These are phyloP conservation scores for Typha latifolia DNA, from an alignment of 176 grass and related monocot genomes.

Conservation along the genomic window DNA sequence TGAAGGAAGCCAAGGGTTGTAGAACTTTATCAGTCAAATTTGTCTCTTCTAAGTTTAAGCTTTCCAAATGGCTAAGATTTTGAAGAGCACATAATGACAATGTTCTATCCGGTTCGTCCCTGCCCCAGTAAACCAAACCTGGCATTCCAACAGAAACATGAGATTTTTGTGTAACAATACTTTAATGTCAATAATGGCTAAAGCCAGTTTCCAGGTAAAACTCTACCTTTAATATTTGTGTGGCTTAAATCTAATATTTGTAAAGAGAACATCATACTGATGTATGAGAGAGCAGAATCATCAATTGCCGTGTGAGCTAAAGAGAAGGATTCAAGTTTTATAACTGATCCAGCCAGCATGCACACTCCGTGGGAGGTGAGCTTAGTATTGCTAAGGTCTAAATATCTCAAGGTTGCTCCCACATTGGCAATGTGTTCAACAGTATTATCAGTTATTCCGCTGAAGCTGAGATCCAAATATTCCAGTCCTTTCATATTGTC, in stretches of 20 bases:
- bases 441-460: slow-evolving; percentile 41
- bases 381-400: slow-evolving; percentile 49
- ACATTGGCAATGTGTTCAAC: slow-evolving; percentile 58
- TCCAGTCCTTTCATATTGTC: background rate
- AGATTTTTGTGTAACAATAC: background rate
- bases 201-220: slow-evolving; percentile 21
- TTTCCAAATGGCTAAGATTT: slow-evolving; percentile 53
- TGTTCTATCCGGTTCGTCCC: slow-evolving; percentile 21
- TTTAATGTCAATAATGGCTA: slow-evolving; percentile 13
- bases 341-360: slow-evolving; percentile 50
- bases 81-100: slow-evolving; percentile 43
- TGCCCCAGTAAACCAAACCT: slow-evolving; percentile 37
- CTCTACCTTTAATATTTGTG: slow-evolving; percentile 53
- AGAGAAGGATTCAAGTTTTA: slow-evolving; percentile 50
- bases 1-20: slow-evolving; percentile 38
- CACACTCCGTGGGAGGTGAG: slow-evolving; percentile 50
- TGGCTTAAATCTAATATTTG: slow-evolving; percentile 43
- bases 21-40: slow-evolving; percentile 50
- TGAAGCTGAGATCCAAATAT: slow-evolving; percentile 26
- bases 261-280: slow-evolving; percentile 62
- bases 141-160: slow-evolving; percentile 16
- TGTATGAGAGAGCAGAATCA: slow-evolving; percentile 62
- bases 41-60: slow-evolving; percentile 59
- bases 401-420: slow-evolving; percentile 57
- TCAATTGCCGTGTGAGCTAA: slow-evolving; percentile 62